A percentile compares a stretch with the other conserved stretches of the same genome.
phyloP scores from a whole-genome alignment of 257 asterid species.

The Solanum dulcamara region DNA sequence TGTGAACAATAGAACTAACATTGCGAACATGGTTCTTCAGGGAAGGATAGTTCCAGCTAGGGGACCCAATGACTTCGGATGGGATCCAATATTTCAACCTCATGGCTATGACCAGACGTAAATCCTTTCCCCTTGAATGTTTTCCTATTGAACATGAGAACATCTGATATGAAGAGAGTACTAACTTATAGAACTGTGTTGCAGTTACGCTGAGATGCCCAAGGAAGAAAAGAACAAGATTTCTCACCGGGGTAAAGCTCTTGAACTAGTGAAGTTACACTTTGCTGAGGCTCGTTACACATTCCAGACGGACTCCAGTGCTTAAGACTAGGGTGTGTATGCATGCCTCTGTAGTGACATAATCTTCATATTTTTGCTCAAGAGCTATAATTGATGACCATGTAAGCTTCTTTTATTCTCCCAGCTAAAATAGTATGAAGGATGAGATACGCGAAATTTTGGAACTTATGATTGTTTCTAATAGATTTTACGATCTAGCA shows the following conservation, averaged over 20 bases:
- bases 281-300: slow-evolving; percentile 58
- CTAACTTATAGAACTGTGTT: slow-evolving; percentile 8
- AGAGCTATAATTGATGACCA: background rate
- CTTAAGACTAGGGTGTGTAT: slow-evolving; percentile 5
- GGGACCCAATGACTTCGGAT: slow-evolving; percentile 92
- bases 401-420: background rate
- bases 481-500: background rate
- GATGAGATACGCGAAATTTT: background rate
- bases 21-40: slow-evolving; percentile 25
- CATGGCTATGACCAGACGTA: slow-evolving; percentile 84
- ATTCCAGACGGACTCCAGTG: slow-evolving; percentile 30
- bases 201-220: slow-evolving; percentile 89
- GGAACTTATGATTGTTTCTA: background rate
- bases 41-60: slow-evolving; percentile 85
- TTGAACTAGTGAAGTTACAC: slow-evolving; percentile 74
- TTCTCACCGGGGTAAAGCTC: slow-evolving; percentile 82
- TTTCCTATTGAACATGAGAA: background rate
- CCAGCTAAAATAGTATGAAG: background rate
- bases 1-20: background rate
- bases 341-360: background rate
- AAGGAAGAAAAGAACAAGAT: slow-evolving; percentile 83
- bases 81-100: slow-evolving; percentile 95
- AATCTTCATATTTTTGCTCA: background rate
- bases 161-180: background rate
- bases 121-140: background rate